Base-by-base conservation (phyloP, 2,329 filamentous ascomycete genomes). In the Rutstroemia sp. region DNA sequence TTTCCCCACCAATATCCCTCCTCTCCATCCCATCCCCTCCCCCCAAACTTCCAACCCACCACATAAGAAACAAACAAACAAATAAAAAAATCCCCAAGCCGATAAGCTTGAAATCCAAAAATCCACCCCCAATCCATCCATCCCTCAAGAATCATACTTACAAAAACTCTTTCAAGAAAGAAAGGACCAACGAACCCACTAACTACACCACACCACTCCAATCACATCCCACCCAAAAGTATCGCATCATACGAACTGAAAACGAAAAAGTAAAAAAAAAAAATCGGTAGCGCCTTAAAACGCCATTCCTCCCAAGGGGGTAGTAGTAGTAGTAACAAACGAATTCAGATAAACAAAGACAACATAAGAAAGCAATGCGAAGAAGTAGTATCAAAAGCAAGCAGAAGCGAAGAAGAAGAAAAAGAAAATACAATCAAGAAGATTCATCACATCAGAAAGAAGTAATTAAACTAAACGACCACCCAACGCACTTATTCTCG, bases 401-500 rank as follows among this genome's bases (percentile, higher is more conserved):
- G 48, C 37, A 54, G 39, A 42, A 19, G 39, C 8, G 8, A 14
- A 42, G 14, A 42, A 42, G 6, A 19, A 19, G 2, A 42, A 10
- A 42, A 42, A 42, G 39, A 42, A 42, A 42, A 42, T 54, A 44
- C 51, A 25, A 14, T 54, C 30, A 48, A 49, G 30, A 38, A 54
- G 42, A 39, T 38, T 38, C 42, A 17, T 48, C 51, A 42, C 46
- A 19, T 42, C 5, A 17, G n/a, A 2, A 42, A 42, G 37, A 17
- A 30, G 27, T 21, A 48, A 19, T 54, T 48, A 25, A 30, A 48
- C 2, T 54, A 64, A 68, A 50, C 60, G 67, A 48, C 68, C 65
- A 53, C 83, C 83, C 7, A 86, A 74, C 52, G 83, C 83, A 64
- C 81, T 84, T 69, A 86, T 84, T 60, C 83, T 73, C 25, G 82